phyloP scores from a whole-genome alignment of 176 grass and related monocot genomes.

The Phoenix dactylifera region DNA sequence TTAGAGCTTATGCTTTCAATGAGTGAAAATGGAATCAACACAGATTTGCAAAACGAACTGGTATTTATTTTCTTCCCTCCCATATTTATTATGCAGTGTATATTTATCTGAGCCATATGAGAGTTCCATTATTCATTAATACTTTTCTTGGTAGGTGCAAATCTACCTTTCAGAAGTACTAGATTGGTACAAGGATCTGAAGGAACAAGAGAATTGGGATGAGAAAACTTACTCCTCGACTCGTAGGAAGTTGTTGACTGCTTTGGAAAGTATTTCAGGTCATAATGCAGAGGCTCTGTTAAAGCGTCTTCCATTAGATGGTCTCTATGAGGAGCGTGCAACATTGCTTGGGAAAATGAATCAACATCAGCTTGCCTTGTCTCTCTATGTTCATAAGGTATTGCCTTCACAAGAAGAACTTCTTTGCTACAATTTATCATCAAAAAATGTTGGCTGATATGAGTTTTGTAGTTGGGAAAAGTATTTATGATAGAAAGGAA shows the following conservation, averaged over 20 bases:
- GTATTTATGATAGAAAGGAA: too few relatives aligned
- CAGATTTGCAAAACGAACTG: slow-evolving; percentile 97
- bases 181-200: slow-evolving; percentile 75
- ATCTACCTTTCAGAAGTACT: slow-evolving; percentile 96
- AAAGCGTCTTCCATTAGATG: slow-evolving; percentile 73
- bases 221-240: slow-evolving; percentile 82
- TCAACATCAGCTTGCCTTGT: slow-evolving; percentile 84
- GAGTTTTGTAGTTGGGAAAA: too few relatives aligned
- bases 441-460: too few relatives aligned
- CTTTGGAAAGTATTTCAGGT: slow-evolving; percentile 80
- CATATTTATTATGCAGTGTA: background rate
- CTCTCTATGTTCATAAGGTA: slow-evolving; percentile 98
- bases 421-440: too few relatives aligned
- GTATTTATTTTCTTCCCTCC: slow-evolving; percentile 20
- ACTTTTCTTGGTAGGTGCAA: slow-evolving; percentile 67
- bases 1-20: slow-evolving; percentile 97
- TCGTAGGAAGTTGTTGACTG: slow-evolving; percentile 78
- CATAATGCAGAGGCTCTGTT: slow-evolving; percentile 82
- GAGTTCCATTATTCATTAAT: background rate
- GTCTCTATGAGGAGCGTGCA: slow-evolving; percentile 91
- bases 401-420: background rate
- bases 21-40: slow-evolving; percentile 81
- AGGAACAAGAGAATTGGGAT: slow-evolving; percentile 81
- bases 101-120: slow-evolving; percentile 3
- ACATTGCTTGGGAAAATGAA: slow-evolving; percentile 91